Conservation (phyloP, 805 yeast genomes). For the Groenewaldozyma salmanticensis region DNA sequence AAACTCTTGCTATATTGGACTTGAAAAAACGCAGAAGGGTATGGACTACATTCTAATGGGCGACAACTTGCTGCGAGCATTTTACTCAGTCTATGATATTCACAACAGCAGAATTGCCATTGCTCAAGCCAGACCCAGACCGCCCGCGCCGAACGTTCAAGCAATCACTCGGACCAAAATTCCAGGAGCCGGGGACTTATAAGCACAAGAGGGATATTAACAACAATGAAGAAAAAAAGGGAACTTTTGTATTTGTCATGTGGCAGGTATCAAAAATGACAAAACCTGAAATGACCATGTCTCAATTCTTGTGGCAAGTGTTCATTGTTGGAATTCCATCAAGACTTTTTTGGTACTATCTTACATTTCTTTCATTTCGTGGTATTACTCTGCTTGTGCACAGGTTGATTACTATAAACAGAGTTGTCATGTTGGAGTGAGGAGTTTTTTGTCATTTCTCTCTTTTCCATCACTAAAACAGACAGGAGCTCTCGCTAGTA, state of each 20-base stretch:
- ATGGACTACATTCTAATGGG: slow-evolving; percentile 40
- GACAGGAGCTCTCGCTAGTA: too few species aligned
- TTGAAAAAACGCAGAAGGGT: slow-evolving; percentile 25
- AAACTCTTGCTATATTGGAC: slow-evolving; percentile 28
- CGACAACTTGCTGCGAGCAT: slow-evolving; percentile 50
- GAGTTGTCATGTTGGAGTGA: too few species aligned
- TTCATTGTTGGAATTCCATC: too few species aligned
- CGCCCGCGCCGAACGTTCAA: slow-evolving; percentile 9
- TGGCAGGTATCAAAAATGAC: too few species aligned
- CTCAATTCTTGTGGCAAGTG: not conserved
- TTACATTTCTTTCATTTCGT: not conserved
- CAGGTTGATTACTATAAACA: too few species aligned
- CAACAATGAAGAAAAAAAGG: not conserved
- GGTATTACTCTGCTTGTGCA: not conserved
- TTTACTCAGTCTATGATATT: slow-evolving; percentile 55
- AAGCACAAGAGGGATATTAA: not conserved
- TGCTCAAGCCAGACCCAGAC: slow-evolving; percentile 33
- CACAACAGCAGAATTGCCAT: slow-evolving; percentile 46
- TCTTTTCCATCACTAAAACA: too few species aligned
- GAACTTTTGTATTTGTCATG: too few species aligned
- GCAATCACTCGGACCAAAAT: slow-evolving; percentile 11
- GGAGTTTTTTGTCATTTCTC: too few species aligned
- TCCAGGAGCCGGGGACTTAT: slow-evolving; percentile 8
- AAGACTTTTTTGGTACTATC: slow-evolving; percentile 1
- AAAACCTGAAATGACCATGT: too few species aligned